Conservation (phyloP, 495 filamentous ascomycete genomes). For the Lasiosphaeriaceae sp. region DNA sequence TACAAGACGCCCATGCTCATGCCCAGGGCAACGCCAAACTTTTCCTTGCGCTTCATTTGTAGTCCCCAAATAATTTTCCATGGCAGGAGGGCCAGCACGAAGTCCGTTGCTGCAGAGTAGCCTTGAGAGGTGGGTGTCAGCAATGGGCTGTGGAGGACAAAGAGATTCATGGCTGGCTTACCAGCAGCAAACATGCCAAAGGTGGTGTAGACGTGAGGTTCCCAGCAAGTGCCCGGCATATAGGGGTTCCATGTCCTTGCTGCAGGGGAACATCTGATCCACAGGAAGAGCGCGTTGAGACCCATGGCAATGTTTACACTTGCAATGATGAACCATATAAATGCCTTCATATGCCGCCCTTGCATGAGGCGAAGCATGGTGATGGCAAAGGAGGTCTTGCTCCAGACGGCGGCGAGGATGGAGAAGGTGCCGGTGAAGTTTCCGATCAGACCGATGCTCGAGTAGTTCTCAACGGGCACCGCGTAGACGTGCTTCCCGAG, state of each 20-base stretch:
- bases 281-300: conserved; percentile 32
- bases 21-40: conserved; percentile 33
- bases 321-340: conserved; percentile 30
- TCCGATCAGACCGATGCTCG: conserved; percentile 18
- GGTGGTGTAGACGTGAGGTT: conserved; percentile 6
- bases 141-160: too few species aligned
- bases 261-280: conserved; percentile 30
- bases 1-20: conserved; percentile 42
- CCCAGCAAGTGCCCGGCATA: conserved; percentile 34
- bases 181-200: conserved; percentile 27
- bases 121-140: conserved; percentile 6
- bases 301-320: conserved; percentile 32
- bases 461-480: conserved; percentile 17
- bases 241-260: conserved; percentile 28
- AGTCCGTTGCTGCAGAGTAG: conserved; percentile 34
- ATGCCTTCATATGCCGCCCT: conserved; percentile 3
- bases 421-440: conserved; percentile 27
- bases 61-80: conserved; percentile 31
- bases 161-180: conserved; percentile 1
- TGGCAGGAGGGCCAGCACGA: conserved; percentile 32
- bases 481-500: conserved; percentile 26
- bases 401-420: conserved; percentile 30
- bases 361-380: conserved; percentile 29
- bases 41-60: conserved; percentile 35
- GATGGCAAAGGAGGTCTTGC: conserved; percentile 36